Conservation (phyloP, 2,329 filamentous ascomycete species). For the Pseudogymnoascus sp. region DNA sequence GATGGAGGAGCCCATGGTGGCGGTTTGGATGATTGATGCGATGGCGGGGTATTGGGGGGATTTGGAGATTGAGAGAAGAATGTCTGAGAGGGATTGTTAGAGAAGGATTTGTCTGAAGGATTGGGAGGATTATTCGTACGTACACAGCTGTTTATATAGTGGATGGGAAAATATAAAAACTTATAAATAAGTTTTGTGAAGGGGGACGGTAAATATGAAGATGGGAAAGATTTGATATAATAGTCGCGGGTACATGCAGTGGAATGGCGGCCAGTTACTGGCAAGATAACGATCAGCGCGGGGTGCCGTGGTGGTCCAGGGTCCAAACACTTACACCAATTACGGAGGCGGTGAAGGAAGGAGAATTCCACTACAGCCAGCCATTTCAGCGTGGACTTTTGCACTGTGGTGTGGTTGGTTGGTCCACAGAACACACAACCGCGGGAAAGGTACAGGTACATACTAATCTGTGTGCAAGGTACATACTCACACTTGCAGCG, state of each 20-base stretch:
- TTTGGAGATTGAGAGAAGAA: background rate
- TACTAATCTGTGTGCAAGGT: background rate
- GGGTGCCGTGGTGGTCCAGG: background rate
- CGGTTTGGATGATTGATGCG: background rate
- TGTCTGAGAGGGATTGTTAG: background rate
- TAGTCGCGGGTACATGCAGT: background rate
- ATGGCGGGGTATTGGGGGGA: constrained; percentile 3
- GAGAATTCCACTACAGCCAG: too few relatives aligned
- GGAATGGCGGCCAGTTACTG: background rate
- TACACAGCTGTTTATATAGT: background rate
- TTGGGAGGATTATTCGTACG: background rate
- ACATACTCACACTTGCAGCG: background rate
- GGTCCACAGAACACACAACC: background rate
- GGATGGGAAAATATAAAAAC: background rate
- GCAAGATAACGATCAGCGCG: background rate
- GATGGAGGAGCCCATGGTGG: constrained; percentile 27
- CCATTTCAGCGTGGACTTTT: too few relatives aligned
- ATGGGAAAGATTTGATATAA: constrained; percentile 1
- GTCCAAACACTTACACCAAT: background rate
- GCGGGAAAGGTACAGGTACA: constrained; percentile 4
- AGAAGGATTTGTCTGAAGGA: background rate
- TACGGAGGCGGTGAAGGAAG: background rate
- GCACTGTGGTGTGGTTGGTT: background rate
- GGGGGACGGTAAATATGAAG: background rate
- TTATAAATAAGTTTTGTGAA: background rate